Evolutionary conservation across 805 yeast genomes (phyloP).

Genomic region (Pichia californica): DNA sequence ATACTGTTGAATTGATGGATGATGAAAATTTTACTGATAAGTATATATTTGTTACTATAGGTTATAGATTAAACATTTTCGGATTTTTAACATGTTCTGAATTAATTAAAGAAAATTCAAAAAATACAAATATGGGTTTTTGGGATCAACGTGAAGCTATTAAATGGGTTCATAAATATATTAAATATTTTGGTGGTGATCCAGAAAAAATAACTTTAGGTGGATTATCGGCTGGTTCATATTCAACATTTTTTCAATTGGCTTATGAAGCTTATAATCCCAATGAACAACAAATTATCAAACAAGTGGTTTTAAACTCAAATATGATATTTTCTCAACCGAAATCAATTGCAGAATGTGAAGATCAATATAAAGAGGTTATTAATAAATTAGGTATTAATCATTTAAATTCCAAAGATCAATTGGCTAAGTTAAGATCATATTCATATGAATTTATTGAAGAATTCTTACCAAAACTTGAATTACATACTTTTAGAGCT

Average conservation of each 20-base stretch:
- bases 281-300: slow-evolving; percentile 33
- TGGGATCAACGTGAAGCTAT: slow-evolving; percentile 43
- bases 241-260: slow-evolving; percentile 35
- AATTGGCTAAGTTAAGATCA: slow-evolving; percentile 9
- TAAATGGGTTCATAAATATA: slow-evolving; percentile 40
- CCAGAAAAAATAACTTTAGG: slow-evolving; percentile 35
- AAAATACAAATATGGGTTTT: slow-evolving; percentile 31
- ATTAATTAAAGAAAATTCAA: slow-evolving; percentile 28
- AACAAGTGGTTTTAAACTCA: slow-evolving; percentile 31
- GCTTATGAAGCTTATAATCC: slow-evolving; percentile 38
- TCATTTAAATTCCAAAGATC: slow-evolving; percentile 9
- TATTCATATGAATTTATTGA: slow-evolving; percentile 15
- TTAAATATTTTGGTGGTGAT: slow-evolving; percentile 42
- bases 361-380: slow-evolving; percentile 33
- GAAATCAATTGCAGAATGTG: slow-evolving; percentile 30
- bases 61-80: slow-evolving; percentile 37
- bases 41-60: slow-evolving; percentile 32
- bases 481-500: slow-evolving; percentile 30
- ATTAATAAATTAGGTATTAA: slow-evolving; percentile 20
- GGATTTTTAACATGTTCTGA: slow-evolving; percentile 35
- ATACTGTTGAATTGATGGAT: slow-evolving; percentile 21
- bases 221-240: slow-evolving; percentile 44
- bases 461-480: slow-evolving; percentile 18
- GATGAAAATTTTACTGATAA: slow-evolving; percentile 27
- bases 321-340: slow-evolving; percentile 36